A percentile compares a stretch with the other conserved stretches of the same genome.
phyloP scores from a whole-genome alignment of 495 filamentous ascomycete species.

The Neurospora sp. region DNA sequence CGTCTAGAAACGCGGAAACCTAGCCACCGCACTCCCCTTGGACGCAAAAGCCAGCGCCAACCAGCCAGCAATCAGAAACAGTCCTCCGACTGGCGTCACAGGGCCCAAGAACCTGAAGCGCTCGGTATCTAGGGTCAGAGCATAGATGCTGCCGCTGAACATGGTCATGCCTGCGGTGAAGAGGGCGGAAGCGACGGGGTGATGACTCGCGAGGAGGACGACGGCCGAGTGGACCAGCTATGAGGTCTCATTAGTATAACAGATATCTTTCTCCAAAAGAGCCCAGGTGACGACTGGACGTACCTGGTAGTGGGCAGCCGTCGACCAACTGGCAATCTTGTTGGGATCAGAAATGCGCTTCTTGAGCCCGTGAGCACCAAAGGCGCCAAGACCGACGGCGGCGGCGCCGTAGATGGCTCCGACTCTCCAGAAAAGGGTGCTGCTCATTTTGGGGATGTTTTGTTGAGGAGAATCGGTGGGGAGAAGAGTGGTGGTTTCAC shows the following conservation, averaged over 20 bases:
- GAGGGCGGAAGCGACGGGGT: slow-evolving; percentile 27
- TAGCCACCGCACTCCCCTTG: neutral
- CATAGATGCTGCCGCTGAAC: slow-evolving; percentile 53
- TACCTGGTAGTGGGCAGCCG: slow-evolving; percentile 55
- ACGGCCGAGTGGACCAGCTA: slow-evolving; percentile 50
- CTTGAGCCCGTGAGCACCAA: slow-evolving; percentile 55
- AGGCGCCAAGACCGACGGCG: slow-evolving; percentile 50
- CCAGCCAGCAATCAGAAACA: slow-evolving; percentile 50
- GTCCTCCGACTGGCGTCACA: slow-evolving; percentile 49
- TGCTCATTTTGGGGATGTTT: slow-evolving; percentile 12
- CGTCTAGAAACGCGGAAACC: neutral
- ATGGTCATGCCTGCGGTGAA: slow-evolving; percentile 42
- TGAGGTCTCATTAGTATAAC: neutral
- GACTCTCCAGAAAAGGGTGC: slow-evolving; percentile 41
- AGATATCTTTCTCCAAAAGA: neutral
- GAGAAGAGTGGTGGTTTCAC: neutral
- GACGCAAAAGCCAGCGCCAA: slow-evolving; percentile 20
- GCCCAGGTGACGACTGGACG: neutral
- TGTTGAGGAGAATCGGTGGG: neutral
- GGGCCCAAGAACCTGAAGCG: slow-evolving; percentile 46
- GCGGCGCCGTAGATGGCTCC: slow-evolving; percentile 50
- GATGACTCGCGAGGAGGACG: slow-evolving; percentile 37
- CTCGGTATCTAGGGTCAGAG: slow-evolving; percentile 45
- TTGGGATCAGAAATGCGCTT: slow-evolving; percentile 43
- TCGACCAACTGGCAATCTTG: slow-evolving; percentile 42